Conservation (phyloP, 2,329 filamentous ascomycete species). For the Trichoderma atroviride region DNA sequence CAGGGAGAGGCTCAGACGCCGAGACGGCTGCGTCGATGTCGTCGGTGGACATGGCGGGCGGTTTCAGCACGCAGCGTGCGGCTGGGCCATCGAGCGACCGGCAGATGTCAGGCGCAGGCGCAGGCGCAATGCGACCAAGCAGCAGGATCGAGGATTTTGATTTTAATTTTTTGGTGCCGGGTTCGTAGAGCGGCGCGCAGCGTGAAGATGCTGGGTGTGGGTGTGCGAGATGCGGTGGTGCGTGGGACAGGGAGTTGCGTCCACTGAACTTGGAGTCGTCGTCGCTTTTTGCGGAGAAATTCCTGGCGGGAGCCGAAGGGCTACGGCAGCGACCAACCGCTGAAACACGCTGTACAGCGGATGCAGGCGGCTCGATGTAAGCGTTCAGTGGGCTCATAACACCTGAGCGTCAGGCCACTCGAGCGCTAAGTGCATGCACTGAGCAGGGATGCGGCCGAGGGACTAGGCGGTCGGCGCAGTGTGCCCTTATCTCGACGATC, state of each 20-base stretch:
- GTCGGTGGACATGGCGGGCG: slow-evolving; percentile 57
- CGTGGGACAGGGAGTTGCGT: slow-evolving; percentile 28
- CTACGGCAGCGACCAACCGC: background rate
- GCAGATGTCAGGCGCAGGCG: slow-evolving; percentile 23
- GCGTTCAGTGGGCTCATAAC: slow-evolving; percentile 21
- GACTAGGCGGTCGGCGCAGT: background rate
- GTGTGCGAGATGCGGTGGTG: slow-evolving; percentile 27
- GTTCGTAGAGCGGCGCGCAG: slow-evolving; percentile 21
- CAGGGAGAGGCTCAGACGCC: slow-evolving; percentile 33
- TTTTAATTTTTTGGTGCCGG: background rate
- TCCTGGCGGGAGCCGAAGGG: slow-evolving; percentile 32
- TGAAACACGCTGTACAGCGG: slow-evolving; percentile 3
- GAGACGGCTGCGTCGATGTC: slow-evolving; percentile 56
- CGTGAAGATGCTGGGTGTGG: slow-evolving; percentile 25
- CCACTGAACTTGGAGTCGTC: slow-evolving; percentile 13
- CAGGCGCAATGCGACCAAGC: slow-evolving; percentile 25
- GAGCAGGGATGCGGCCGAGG: slow-evolving; percentile 13
- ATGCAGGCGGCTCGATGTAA: background rate
- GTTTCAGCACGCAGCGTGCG: slow-evolving; percentile 43
- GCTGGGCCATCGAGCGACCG: slow-evolving; percentile 40
- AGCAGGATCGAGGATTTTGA: background rate
- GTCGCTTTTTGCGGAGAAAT: slow-evolving; percentile 34
- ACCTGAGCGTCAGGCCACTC: slow-evolving; percentile 21
- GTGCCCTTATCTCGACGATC: background rate
- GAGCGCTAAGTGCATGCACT: slow-evolving; percentile 22